A percentile compares a stretch with the other conserved stretches of the same genome.
Conservation (phyloP, 768 basidiomycete genomes). For the Lactarius vividus region DNA sequence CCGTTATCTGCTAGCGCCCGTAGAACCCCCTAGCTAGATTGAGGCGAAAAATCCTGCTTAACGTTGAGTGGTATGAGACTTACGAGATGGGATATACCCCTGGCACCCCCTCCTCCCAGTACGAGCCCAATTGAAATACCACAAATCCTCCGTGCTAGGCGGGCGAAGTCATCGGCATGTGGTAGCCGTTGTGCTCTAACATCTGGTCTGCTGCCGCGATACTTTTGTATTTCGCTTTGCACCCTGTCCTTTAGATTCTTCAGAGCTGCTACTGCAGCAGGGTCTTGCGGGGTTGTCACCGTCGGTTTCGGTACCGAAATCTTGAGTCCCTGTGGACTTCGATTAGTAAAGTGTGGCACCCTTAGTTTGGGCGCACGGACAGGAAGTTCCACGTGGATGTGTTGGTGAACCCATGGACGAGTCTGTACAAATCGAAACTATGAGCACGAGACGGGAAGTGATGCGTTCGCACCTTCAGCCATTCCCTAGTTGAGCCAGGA, state of each 20-base stretch:
- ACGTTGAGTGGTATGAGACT: constrained; percentile 38
- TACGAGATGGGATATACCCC: constrained; percentile 76
- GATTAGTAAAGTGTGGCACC: constrained; percentile 1
- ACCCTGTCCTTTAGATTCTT: constrained; percentile 93
- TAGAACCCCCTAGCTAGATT: constrained; percentile 69
- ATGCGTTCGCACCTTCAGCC: constrained; percentile 70
- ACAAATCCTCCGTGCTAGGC: constrained; percentile 86
- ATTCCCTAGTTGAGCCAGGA: constrained; percentile 91
- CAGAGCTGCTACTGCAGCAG: constrained; percentile 83
- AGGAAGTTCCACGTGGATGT: constrained; percentile 90
- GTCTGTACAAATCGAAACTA: constrained; percentile 47
- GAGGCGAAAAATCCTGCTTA: constrained; percentile 27
- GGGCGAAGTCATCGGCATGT: constrained; percentile 87
- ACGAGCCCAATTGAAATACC: constrained; percentile 93
- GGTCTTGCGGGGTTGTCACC: constrained; percentile 61
- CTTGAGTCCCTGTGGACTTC: constrained; percentile 59
- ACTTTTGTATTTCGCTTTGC: constrained; percentile 84
- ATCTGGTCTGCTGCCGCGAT: constrained; percentile 63
- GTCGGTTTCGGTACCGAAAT: constrained; percentile 57
- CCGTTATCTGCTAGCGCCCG: constrained; percentile 88
- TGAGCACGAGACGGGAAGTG: not conserved
- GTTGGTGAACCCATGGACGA: constrained; percentile 94
- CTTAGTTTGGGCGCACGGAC: constrained; percentile 40
- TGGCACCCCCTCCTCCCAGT: constrained; percentile 95
- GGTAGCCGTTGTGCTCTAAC: constrained; percentile 72